phyloP scores from a whole-genome alignment of 1,284 basidiomycete species.

The Coriolopsis trogii region DNA sequence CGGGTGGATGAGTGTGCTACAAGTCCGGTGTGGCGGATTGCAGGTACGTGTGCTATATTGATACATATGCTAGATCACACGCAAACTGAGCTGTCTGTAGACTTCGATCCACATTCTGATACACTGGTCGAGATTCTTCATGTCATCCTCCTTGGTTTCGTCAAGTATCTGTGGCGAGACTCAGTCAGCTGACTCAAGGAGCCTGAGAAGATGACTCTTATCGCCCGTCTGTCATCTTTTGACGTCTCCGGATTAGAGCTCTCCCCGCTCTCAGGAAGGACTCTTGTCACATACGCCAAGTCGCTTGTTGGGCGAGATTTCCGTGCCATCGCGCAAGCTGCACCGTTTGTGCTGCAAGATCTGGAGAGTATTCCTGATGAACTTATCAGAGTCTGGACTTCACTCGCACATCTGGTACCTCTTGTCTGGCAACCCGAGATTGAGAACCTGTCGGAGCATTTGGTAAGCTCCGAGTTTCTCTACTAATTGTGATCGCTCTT shows the following conservation, averaged over 20 bases:
- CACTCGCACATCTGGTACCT: slow-evolving; percentile 26
- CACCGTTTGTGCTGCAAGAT: slow-evolving; percentile 33
- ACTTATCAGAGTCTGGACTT: slow-evolving; percentile 25
- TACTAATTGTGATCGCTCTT: not conserved
- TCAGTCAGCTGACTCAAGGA: slow-evolving; percentile 25
- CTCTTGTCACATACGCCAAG: slow-evolving; percentile 34
- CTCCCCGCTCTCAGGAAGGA: slow-evolving; percentile 21
- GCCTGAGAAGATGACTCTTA: slow-evolving; percentile 21
- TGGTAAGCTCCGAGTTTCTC: too few species aligned
- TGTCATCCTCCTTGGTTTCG: slow-evolving; percentile 38
- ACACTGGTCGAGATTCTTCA: slow-evolving; percentile 42
- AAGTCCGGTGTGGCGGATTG: slow-evolving; percentile 25
- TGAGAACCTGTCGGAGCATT: slow-evolving; percentile 19
- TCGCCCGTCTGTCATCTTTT: slow-evolving; percentile 26
- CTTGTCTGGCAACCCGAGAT: slow-evolving; percentile 36
- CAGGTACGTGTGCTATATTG: slow-evolving; percentile 5
- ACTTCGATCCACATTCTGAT: slow-evolving; percentile 35
- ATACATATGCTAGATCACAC: not conserved
- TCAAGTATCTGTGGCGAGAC: slow-evolving; percentile 44
- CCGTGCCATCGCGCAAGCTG: slow-evolving; percentile 30
- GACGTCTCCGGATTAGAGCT: slow-evolving; percentile 31
- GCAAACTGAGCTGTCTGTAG: slow-evolving; percentile 16
- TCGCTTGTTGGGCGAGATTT: slow-evolving; percentile 38
- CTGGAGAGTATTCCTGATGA: slow-evolving; percentile 7
- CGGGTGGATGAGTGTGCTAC: not conserved